Evolutionary conservation across 352 stramenopile species (phyloP).

Genomic region (Globisporangium alternatum): DNA sequence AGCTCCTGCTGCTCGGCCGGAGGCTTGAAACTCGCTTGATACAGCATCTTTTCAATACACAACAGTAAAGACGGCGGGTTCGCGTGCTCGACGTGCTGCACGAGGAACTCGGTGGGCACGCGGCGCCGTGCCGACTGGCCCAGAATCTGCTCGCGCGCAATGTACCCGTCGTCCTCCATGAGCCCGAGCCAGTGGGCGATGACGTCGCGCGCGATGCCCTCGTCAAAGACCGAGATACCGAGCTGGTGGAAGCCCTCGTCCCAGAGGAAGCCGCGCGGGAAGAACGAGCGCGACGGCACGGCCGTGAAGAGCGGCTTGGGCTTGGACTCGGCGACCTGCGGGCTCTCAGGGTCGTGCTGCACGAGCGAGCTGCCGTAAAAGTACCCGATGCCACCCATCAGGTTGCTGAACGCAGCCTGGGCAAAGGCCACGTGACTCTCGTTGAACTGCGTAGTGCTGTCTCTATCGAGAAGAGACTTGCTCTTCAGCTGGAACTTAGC

Average conservation of each 20-base stretch:
- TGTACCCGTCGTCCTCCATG: constrained; percentile 90
- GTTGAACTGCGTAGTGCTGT: constrained; percentile 29
- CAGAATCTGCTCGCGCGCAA: constrained; percentile 91
- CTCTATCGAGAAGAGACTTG: constrained; percentile 20
- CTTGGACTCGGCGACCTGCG: constrained; percentile 34
- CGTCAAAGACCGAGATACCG: constrained; percentile 76
- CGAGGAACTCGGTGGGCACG: constrained; percentile 88
- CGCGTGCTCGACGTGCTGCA: constrained; percentile 88
- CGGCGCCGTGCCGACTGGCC: constrained; percentile 58
- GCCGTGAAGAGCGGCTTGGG: constrained; percentile 78
- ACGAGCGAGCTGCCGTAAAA: constrained; percentile 88
- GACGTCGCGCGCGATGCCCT: constrained; percentile 67
- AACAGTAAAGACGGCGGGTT: constrained; percentile 92
- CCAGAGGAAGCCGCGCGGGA: constrained; percentile 93
- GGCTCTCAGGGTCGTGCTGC: constrained; percentile 46
- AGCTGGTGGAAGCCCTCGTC: constrained; percentile 95
- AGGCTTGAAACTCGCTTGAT: constrained; percentile 13
- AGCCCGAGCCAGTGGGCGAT: constrained; percentile 86
- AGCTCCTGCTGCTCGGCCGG: constrained; percentile 20
- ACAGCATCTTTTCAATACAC: constrained; percentile 75
- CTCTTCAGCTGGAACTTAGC: constrained; percentile 43
- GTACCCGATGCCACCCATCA: constrained; percentile 88
- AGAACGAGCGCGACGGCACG: constrained; percentile 92
- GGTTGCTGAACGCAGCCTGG: constrained; percentile 85
- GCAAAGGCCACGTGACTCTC: constrained; percentile 66